Percentiles rank a stretch among this genome's conserved stretches.
Evolutionary conservation across 495 filamentous ascomycete genomes (phyloP).

Genomic region (Glarea lozoyensis): DNA sequence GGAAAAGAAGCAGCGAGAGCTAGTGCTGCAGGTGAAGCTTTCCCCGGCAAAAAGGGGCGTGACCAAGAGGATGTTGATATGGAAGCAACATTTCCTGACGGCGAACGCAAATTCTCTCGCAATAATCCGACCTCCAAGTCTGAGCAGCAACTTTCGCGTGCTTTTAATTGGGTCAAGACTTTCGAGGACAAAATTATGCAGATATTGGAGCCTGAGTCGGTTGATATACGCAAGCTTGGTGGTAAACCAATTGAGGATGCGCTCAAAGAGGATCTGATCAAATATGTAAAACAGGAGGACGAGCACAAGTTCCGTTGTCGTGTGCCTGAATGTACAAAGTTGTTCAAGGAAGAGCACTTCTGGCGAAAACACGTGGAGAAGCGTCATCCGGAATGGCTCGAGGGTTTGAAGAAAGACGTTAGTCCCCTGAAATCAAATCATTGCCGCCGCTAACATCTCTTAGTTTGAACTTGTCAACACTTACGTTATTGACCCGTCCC

Average conservation of each 20-base stretch:
- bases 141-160: constrained; percentile 85
- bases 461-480: constrained; percentile 83
- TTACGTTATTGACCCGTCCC: constrained; percentile 87
- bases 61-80: constrained; percentile 54
- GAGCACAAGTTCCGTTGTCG: constrained; percentile 95
- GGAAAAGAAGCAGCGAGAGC: constrained; percentile 81
- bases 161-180: constrained; percentile 98
- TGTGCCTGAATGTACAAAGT: constrained; percentile 87
- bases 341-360: constrained; percentile 94
- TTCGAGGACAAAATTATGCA: constrained; percentile 95
- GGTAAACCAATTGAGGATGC: constrained; percentile 81
- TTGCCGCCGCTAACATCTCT: constrained; percentile 11
- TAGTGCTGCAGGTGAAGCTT: constrained; percentile 68
- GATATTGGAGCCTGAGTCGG: constrained; percentile 80
- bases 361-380: constrained; percentile 99
- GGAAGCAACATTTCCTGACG: constrained; percentile 49
- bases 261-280: constrained; percentile 73
- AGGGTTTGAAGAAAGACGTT: constrained; percentile 75
- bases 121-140: constrained; percentile 56
- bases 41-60: constrained; percentile 68
- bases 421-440: constrained; percentile 24
- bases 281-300: constrained; percentile 93
- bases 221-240: constrained; percentile 79
- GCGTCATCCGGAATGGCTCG: constrained; percentile 82
- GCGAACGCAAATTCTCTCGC: constrained; percentile 55